These are phyloP conservation scores for Sclerotinia trifoliorum DNA, from an alignment of 2,329 filamentous ascomycete species.

Conservation along the genomic window DNA sequence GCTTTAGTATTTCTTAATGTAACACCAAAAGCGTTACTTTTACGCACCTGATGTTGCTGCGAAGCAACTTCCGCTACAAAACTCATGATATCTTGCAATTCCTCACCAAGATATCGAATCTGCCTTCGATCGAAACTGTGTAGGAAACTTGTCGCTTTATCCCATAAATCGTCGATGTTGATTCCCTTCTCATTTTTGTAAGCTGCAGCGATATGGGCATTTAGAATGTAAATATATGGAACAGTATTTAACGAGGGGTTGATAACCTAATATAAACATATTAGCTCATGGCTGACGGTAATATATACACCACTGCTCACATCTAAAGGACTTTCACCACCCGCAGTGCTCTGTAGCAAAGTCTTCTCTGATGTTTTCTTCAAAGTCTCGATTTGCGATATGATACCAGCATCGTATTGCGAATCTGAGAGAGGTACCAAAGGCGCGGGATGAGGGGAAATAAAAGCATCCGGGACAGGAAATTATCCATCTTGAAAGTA, in stretches of 20 bases:
- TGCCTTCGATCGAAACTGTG: constrained; percentile 52
- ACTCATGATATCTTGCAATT: constrained; percentile 48
- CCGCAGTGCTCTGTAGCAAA: constrained; percentile 39
- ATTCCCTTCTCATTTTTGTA: constrained; percentile 39
- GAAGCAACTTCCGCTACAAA: constrained; percentile 35
- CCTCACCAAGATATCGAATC: constrained; percentile 51
- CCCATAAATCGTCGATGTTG: constrained; percentile 46
- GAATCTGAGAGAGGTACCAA: constrained; percentile 41
- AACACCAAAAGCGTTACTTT: not conserved
- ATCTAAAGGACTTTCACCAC: constrained; percentile 42
- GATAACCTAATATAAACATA: constrained; percentile 33
- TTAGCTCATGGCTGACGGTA: not conserved
- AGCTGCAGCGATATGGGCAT: constrained; percentile 46
- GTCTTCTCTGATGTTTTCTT: constrained; percentile 41
- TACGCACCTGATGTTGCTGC: constrained; percentile 31
- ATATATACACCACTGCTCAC: constrained; percentile 33
- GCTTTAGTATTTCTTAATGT: constrained; percentile 23
- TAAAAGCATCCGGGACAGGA: constrained; percentile 42
- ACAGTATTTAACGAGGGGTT: constrained; percentile 59
- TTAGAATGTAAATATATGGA: constrained; percentile 56
- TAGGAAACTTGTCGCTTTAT: constrained; percentile 44
- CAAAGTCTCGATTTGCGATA: constrained; percentile 42
- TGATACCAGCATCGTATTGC: constrained; percentile 47
- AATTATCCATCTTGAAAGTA: constrained; percentile 38
- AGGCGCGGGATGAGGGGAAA: constrained; percentile 44